Evolutionary conservation across 2,329 filamentous ascomycete genomes (phyloP).

Genomic region (Diplodia seriata): DNA sequence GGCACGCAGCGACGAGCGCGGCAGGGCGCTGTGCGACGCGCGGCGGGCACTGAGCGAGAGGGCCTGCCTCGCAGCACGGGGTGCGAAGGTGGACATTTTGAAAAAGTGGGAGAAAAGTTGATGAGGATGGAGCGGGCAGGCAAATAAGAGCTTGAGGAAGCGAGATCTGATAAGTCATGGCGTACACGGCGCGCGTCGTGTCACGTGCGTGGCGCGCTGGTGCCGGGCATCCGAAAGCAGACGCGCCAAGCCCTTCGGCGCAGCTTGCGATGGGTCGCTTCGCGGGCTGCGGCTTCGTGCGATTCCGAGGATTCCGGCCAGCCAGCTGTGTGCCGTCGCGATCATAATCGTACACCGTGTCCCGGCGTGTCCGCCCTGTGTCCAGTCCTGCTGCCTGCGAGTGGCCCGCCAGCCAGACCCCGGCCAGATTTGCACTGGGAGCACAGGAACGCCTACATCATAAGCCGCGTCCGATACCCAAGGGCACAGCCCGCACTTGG

Average conservation of each 20-base stretch:
- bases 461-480: not conserved
- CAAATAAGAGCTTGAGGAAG: constrained; percentile 31
- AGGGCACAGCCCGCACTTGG: constrained; percentile 17
- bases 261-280: constrained; percentile 14
- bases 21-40: constrained; percentile 51
- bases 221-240: constrained; percentile 18
- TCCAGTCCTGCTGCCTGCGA: constrained; percentile 16
- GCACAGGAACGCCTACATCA: constrained; percentile 16
- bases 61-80: constrained; percentile 76
- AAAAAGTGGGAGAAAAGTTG: constrained; percentile 21
- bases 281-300: constrained; percentile 8
- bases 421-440: constrained; percentile 18
- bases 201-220: not conserved
- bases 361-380: not conserved
- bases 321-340: not conserved
- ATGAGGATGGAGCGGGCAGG: constrained; percentile 32
- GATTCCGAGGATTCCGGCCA: constrained; percentile 3
- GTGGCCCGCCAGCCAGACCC: constrained; percentile 7
- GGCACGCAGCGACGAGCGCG: constrained; percentile 51
- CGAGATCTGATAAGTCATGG: constrained; percentile 29
- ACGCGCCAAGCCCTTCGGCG: constrained; percentile 2
- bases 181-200: constrained; percentile 1
- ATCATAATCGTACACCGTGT: not conserved
- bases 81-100: constrained; percentile 61
- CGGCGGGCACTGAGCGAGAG: constrained; percentile 64